Percentiles rank a stretch among this genome's conserved stretches.
Evolutionary conservation across 257 asterid species (phyloP).

Genomic region (Solanum virginianum): DNA sequence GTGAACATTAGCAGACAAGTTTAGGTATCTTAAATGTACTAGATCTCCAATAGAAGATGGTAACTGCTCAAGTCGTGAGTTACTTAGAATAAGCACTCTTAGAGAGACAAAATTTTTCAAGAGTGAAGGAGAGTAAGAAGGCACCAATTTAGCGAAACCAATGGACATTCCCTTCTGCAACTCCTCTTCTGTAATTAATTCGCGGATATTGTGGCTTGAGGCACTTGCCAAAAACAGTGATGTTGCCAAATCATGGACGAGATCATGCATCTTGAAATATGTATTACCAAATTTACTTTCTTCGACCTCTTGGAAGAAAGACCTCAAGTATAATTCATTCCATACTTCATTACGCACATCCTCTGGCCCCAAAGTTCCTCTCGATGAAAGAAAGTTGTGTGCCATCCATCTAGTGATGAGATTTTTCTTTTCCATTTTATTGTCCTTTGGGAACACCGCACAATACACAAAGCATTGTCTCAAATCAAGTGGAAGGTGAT

Average conservation of each 20-base stretch:
- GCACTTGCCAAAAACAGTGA: background rate
- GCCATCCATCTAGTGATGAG: slow-evolving; percentile 9
- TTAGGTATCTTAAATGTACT: background rate
- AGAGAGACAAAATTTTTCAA: background rate
- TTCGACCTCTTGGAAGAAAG: slow-evolving; percentile 7
- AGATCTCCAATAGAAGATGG: background rate
- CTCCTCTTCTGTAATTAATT: background rate
- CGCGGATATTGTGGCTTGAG: background rate
- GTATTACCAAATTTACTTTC: too few relatives aligned
- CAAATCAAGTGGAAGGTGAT: background rate
- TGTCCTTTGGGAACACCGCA: slow-evolving; percentile 10
- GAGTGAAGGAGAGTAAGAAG: background rate
- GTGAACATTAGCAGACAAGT: rapidly evolving
- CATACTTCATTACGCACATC: background rate
- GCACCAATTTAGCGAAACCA: background rate
- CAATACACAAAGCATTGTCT: slow-evolving; percentile 14
- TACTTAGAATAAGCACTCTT: background rate
- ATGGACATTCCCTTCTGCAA: background rate
- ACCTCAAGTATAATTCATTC: slow-evolving; percentile 5
- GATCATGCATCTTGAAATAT: slow-evolving; percentile 11
- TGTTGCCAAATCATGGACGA: slow-evolving; percentile 13
- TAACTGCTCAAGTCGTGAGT: background rate
- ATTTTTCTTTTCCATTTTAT: background rate
- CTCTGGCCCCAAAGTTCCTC: background rate
- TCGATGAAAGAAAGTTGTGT: background rate